phyloP scores from a whole-genome alignment of 164 flowering plant genomes.

The Warburgia ugandensis region DNA sequence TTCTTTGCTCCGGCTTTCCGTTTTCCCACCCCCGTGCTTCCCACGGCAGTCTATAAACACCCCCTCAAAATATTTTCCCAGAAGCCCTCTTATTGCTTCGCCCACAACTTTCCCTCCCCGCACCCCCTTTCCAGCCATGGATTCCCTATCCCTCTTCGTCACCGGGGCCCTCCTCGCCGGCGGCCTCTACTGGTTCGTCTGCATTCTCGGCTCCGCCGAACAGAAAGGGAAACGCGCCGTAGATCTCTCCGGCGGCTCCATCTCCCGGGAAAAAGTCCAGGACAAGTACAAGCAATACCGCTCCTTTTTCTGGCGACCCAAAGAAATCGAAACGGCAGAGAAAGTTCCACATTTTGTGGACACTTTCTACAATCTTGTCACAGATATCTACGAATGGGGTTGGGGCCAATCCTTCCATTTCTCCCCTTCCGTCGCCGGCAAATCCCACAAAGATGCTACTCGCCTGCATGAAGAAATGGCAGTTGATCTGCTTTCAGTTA shows the following conservation, averaged over 20 bases:
- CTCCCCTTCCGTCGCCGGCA: slow-evolving; percentile 68
- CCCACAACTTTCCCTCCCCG: no score
- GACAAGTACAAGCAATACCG: slow-evolving; percentile 80
- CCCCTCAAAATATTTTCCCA: no score
- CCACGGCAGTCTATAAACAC: no score
- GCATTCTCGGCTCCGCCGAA: slow-evolving; percentile 82
- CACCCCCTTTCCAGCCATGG: no score
- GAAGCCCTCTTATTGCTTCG: no score
- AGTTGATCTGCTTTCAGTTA: slow-evolving; percentile 60
- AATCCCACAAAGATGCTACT: slow-evolving; percentile 81
- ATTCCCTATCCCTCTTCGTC: slow-evolving; percentile 44
- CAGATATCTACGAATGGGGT: slow-evolving; percentile 98
- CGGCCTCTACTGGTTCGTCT: slow-evolving; percentile 91
- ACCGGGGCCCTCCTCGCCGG: slow-evolving; percentile 51
- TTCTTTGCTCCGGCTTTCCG: no score
- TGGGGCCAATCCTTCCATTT: slow-evolving; percentile 97
- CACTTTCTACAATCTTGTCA: slow-evolving; percentile 88
- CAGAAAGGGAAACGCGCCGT: slow-evolving; percentile 71
- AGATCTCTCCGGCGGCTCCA: slow-evolving; percentile 86
- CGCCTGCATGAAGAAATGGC: slow-evolving; percentile 81
- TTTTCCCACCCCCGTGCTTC: no score
- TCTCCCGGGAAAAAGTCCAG: slow-evolving; percentile 63
- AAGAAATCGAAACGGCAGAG: slow-evolving; percentile 77
- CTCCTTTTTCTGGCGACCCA: slow-evolving; percentile 86
- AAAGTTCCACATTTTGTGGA: slow-evolving; percentile 86